Evolutionary conservation across 352 stramenopile genomes (phyloP).

Genomic region (Globisporangium abappressorium): DNA sequence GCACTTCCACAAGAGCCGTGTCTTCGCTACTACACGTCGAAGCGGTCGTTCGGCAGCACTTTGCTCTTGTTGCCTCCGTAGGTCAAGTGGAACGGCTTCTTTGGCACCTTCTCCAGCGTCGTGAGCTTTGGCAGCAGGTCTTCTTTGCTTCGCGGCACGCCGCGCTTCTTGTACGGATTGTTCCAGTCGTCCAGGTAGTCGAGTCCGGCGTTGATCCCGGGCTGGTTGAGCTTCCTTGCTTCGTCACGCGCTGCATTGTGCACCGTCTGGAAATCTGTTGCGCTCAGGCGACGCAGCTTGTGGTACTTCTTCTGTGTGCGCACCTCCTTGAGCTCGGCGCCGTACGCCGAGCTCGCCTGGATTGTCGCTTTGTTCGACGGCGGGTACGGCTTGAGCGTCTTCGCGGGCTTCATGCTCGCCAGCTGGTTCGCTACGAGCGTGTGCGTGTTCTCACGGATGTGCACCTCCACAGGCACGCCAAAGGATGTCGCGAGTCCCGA

Average conservation of each 20-base stretch:
- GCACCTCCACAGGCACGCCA: constrained; percentile 53
- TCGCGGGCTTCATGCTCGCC: constrained; percentile 28
- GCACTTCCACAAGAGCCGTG: neutral
- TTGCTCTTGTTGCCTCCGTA: constrained; percentile 65
- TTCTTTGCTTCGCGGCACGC: constrained; percentile 41
- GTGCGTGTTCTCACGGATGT: constrained; percentile 59
- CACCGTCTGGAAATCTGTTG: constrained; percentile 46
- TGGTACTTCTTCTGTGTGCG: constrained; percentile 64
- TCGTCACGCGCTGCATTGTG: constrained; percentile 46
- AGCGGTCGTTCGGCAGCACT: constrained; percentile 61
- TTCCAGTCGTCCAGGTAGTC: constrained; percentile 60
- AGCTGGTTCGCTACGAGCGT: constrained; percentile 34
- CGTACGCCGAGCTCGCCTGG: constrained; percentile 42
- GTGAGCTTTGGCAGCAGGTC: constrained; percentile 48
- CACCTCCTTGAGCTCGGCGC: constrained; percentile 34
- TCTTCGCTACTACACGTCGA: constrained; percentile 39
- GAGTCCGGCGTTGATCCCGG: constrained; percentile 50
- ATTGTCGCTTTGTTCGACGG: constrained; percentile 50
- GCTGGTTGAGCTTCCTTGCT: constrained; percentile 32
- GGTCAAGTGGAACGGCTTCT: constrained; percentile 57
- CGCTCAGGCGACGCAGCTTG: constrained; percentile 44
- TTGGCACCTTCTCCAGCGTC: constrained; percentile 38
- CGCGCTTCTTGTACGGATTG: constrained; percentile 72
- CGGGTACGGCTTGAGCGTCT: constrained; percentile 45
- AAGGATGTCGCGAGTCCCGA: constrained; percentile 41